These are phyloP conservation scores for Cryphonectria radicalis DNA, from an alignment of 2,329 filamentous ascomycete species.

Conservation along the genomic window DNA sequence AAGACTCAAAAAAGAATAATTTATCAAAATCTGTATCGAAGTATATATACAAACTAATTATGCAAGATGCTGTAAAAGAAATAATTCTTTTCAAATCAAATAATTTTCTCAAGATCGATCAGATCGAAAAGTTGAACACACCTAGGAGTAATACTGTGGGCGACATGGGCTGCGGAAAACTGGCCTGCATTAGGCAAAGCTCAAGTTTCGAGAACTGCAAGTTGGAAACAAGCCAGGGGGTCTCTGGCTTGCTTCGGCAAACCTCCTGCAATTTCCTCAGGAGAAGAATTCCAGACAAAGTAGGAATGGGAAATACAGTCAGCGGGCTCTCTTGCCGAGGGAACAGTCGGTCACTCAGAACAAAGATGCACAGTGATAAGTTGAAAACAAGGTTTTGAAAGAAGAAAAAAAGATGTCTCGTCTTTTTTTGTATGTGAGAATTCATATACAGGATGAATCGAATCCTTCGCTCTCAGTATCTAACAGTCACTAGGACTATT, in stretches of 20 bases:
- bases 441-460: constrained; percentile 14
- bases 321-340: neutral
- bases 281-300: neutral
- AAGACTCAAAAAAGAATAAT: no score
- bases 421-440: constrained; percentile 9
- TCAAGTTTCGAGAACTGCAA: neutral
- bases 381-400: neutral
- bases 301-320: neutral
- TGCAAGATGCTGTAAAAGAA: no score
- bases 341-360: neutral
- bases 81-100: no score
- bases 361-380: neutral
- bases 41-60: no score
- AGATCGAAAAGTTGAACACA: no score
- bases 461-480: neutral
- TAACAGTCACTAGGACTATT: neutral
- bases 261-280: neutral
- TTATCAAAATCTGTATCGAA: no score
- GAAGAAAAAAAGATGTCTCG: neutral
- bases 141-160: neutral
- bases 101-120: no score
- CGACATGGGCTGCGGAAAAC: neutral
- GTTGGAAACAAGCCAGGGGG: neutral
- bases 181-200: neutral
- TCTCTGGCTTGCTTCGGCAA: neutral